Conservation (phyloP, 2,329 filamentous ascomycete species). For the Thielaviopsis punctulata region DNA sequence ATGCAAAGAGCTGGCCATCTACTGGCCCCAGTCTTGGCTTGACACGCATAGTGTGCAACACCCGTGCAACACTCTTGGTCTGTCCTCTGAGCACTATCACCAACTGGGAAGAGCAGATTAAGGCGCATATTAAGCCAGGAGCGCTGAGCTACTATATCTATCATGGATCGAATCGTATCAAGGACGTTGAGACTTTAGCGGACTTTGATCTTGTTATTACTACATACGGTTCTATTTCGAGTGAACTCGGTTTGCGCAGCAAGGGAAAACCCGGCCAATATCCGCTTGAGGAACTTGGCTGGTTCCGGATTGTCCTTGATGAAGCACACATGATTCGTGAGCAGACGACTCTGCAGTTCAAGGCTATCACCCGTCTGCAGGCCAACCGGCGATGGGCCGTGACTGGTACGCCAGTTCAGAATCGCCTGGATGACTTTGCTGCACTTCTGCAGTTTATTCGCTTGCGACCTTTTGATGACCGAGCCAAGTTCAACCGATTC, state of each 20-base stretch:
- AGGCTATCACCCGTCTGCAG: constrained; percentile 63
- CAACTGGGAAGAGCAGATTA: constrained; percentile 91
- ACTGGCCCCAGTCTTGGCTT: constrained; percentile 25
- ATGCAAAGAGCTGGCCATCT: constrained; percentile 18
- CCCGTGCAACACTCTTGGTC: constrained; percentile 66
- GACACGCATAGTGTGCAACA: constrained; percentile 44
- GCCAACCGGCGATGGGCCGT: constrained; percentile 84
- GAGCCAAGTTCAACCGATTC: constrained; percentile 55
- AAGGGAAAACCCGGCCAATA: constrained; percentile 41
- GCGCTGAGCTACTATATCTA: constrained; percentile 64
- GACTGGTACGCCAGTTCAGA: constrained; percentile 93
- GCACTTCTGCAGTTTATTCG: constrained; percentile 74
- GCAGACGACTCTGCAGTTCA: constrained; percentile 62
- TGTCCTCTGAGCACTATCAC: constrained; percentile 80
- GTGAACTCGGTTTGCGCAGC: constrained; percentile 51
- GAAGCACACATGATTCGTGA: constrained; percentile 93
- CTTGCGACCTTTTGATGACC: constrained; percentile 70
- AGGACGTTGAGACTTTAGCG: constrained; percentile 49
- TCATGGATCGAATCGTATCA: constrained; percentile 62
- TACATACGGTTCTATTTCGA: constrained; percentile 76
- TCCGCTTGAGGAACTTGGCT: constrained; percentile 63
- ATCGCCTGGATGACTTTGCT: constrained; percentile 76
- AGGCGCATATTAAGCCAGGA: constrained; percentile 52
- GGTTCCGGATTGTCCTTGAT: constrained; percentile 87
- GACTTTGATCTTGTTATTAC: constrained; percentile 76